Percentiles rank a stretch among this genome's conserved stretches.
Evolutionary conservation across 2,329 filamentous ascomycete genomes (phyloP).

Genomic region (Niveomyces coronatus): DNA sequence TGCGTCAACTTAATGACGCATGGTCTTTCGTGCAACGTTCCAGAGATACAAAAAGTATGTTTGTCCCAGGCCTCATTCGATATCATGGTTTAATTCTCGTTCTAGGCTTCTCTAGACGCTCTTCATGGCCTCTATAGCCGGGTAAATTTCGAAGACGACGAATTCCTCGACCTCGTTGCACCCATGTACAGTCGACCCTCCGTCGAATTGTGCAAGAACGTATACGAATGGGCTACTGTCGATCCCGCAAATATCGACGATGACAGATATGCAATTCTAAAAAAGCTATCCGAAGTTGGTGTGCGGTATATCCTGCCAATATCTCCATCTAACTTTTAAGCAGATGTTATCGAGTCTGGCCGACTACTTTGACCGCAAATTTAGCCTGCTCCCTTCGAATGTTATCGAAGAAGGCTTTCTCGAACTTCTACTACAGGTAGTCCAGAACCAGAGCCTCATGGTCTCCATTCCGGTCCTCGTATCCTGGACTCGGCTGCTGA

Average conservation of each 20-base stretch:
- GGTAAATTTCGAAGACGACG: slow-evolving; percentile 61
- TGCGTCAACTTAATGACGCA: slow-evolving; percentile 62
- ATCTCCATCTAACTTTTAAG: slow-evolving; percentile 4
- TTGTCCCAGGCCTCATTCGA: not conserved
- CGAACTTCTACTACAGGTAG: slow-evolving; percentile 65
- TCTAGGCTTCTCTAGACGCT: slow-evolving; percentile 68
- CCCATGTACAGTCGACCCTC: slow-evolving; percentile 68
- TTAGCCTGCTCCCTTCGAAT: slow-evolving; percentile 51
- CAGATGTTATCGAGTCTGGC: slow-evolving; percentile 79
- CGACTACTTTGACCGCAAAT: slow-evolving; percentile 72
- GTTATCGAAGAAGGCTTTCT: slow-evolving; percentile 65
- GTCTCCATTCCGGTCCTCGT: slow-evolving; percentile 90
- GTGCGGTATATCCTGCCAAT: not conserved
- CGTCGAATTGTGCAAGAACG: slow-evolving; percentile 58
- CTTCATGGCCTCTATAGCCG: slow-evolving; percentile 75
- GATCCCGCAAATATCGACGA: slow-evolving; percentile 79
- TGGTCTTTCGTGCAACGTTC: slow-evolving; percentile 58
- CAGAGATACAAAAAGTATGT: slow-evolving; percentile 60
- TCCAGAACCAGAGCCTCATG: slow-evolving; percentile 77
- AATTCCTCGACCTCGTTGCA: slow-evolving; percentile 67
- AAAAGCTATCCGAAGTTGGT: slow-evolving; percentile 83
- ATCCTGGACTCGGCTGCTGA: slow-evolving; percentile 76
- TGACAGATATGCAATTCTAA: slow-evolving; percentile 81
- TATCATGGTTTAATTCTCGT: not conserved
- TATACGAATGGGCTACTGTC: slow-evolving; percentile 73